Conservation (phyloP, 805 yeast genomes). For the Candida golubevii region DNA sequence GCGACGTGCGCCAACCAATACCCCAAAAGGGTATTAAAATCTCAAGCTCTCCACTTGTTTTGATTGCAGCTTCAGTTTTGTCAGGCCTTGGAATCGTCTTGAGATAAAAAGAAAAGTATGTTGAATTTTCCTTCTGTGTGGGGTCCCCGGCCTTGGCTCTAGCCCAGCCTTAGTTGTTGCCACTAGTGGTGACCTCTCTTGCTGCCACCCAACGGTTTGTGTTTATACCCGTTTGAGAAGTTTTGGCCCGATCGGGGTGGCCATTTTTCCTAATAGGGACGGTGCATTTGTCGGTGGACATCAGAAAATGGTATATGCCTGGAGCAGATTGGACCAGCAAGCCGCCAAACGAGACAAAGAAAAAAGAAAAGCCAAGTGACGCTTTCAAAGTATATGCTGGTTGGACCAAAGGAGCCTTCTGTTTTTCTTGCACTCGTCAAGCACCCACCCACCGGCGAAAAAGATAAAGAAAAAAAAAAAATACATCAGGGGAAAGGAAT, state of each 20-base stretch:
- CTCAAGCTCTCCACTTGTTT: slow-evolving; percentile 16
- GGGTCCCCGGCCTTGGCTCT: not conserved
- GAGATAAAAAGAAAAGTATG: slow-evolving; percentile 4
- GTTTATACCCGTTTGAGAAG: not conserved
- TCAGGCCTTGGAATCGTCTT: slow-evolving; percentile 4
- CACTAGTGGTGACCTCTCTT: not conserved
- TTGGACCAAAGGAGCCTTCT: too few relatives aligned
- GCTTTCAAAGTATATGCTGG: too few relatives aligned
- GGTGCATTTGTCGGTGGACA: slow-evolving; percentile 6
- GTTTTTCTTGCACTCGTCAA: too few relatives aligned
- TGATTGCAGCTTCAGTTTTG: slow-evolving; percentile 12
- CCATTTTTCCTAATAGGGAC: slow-evolving; percentile 20
- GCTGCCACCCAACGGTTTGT: not conserved
- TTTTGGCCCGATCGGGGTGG: slow-evolving; percentile 20
- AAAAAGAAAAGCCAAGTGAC: too few relatives aligned
- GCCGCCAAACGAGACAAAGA: too few relatives aligned
- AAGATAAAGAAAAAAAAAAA: too few relatives aligned
- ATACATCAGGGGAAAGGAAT: too few relatives aligned
- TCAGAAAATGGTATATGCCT: too few relatives aligned
- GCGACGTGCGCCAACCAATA: slow-evolving; percentile 16
- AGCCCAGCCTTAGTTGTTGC: too few relatives aligned
- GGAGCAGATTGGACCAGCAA: too few relatives aligned
- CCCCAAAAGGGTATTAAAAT: slow-evolving; percentile 20
- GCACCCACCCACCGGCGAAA: too few relatives aligned
- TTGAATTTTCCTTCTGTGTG: not conserved